phyloP scores from a whole-genome alignment of 768 basidiomycete species.

The Termitomyces sp. region DNA sequence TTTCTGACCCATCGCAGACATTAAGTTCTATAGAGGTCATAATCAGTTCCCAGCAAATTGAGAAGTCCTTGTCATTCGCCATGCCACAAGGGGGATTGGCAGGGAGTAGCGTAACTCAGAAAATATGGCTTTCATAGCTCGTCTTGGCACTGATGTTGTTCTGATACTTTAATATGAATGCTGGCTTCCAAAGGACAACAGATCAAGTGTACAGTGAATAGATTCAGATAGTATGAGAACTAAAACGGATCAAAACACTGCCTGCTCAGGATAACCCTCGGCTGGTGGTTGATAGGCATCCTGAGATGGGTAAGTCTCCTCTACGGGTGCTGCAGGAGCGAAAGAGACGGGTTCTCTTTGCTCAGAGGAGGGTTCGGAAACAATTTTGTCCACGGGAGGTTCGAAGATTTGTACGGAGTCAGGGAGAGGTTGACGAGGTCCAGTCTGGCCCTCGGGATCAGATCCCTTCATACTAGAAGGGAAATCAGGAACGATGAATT shows the following conservation, averaged over 20 bases:
- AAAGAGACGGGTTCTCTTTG: slow-evolving; percentile 68
- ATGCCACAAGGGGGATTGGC: slow-evolving; percentile 47
- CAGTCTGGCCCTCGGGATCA: slow-evolving; percentile 87
- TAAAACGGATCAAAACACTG: slow-evolving; percentile 52
- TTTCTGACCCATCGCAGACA: slow-evolving; percentile 67
- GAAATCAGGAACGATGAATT: slow-evolving; percentile 5
- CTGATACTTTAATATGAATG: neutral
- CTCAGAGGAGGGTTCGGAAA: slow-evolving; percentile 87
- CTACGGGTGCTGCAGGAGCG: slow-evolving; percentile 47
- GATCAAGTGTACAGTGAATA: neutral
- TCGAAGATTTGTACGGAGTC: slow-evolving; percentile 90
- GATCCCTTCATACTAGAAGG: slow-evolving; percentile 86
- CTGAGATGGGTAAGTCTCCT: slow-evolving; percentile 49
- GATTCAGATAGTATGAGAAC: neutral
- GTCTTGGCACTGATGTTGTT: neutral
- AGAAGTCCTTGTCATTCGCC: slow-evolving; percentile 30
- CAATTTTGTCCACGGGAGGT: slow-evolving; percentile 87
- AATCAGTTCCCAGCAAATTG: slow-evolving; percentile 22
- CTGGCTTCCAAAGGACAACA: neutral
- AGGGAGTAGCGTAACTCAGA: slow-evolving; percentile 43
- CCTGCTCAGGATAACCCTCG: slow-evolving; percentile 40
- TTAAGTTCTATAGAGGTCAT: slow-evolving; percentile 33
- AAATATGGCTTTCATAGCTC: neutral
- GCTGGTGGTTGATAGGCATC: slow-evolving; percentile 35
- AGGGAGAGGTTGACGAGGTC: slow-evolving; percentile 91